Conservation (phyloP, 208 protist genomes). For the Crithidia bombi region DNA sequence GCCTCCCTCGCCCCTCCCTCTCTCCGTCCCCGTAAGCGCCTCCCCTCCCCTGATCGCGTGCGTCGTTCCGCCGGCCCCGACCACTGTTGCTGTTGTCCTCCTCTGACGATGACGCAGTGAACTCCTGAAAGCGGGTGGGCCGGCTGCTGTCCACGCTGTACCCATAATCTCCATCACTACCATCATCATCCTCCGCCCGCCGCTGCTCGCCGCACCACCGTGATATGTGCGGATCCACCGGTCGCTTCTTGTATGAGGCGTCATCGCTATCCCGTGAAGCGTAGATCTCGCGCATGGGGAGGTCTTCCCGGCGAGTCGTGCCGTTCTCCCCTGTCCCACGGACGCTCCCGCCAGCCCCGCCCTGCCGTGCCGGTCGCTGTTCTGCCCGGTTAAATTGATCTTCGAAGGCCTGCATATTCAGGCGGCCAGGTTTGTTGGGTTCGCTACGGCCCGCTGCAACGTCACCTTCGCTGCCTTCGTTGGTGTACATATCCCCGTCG, state of each 20-base stretch:
- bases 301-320: slow-evolving; percentile 1
- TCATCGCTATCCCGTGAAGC: slow-evolving; percentile 18
- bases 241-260: slow-evolving; percentile 13
- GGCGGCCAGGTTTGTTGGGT: neutral
- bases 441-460: neutral
- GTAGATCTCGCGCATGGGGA: slow-evolving; percentile 12
- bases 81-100: neutral
- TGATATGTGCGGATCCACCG: neutral
- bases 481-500: neutral
- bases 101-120: neutral
- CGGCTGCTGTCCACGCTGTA: slow-evolving; percentile 8
- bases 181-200: neutral
- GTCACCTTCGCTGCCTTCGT: neutral
- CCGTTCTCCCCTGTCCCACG: neutral
- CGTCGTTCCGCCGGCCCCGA: no score
- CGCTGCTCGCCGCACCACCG: neutral
- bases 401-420: slow-evolving; percentile 10
- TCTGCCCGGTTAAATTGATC: slow-evolving; percentile 3
- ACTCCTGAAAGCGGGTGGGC: slow-evolving; percentile 2
- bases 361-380: neutral
- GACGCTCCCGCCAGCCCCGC: no score
- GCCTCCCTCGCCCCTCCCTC: neutral
- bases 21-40: neutral
- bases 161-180: neutral
- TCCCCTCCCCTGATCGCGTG: neutral